Conservation (phyloP, 805 yeast species). For the Monosporozyma siamensis region DNA sequence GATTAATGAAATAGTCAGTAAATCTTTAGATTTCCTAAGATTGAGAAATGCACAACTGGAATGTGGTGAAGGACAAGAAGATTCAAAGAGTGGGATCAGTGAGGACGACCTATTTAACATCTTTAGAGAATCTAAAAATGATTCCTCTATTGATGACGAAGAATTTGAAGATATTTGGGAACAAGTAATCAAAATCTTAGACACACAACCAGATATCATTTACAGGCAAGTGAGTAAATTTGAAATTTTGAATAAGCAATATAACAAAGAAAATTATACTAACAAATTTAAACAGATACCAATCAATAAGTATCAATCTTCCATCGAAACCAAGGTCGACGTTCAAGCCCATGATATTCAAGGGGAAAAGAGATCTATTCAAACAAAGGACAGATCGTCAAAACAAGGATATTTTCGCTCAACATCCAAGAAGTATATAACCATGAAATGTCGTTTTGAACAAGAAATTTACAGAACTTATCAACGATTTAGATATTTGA, state of each 20-base stretch:
- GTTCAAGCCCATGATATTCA: slow-evolving; percentile 34
- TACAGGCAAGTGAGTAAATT: slow-evolving; percentile 60
- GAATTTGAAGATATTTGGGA: slow-evolving; percentile 66
- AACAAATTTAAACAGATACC: slow-evolving; percentile 16
- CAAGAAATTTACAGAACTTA: slow-evolving; percentile 39
- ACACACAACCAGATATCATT: slow-evolving; percentile 57
- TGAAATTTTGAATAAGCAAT: slow-evolving; percentile 7
- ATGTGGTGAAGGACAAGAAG: slow-evolving; percentile 47
- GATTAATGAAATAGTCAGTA: slow-evolving; percentile 53
- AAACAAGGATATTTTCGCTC: slow-evolving; percentile 54
- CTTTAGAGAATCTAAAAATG: slow-evolving; percentile 33
- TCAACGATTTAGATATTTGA: slow-evolving; percentile 18
- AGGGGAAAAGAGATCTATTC: slow-evolving; percentile 32
- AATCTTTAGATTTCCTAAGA: slow-evolving; percentile 57
- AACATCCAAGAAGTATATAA: slow-evolving; percentile 56
- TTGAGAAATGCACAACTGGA: slow-evolving; percentile 54
- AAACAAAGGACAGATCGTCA: slow-evolving; percentile 3
- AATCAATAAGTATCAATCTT: slow-evolving; percentile 30
- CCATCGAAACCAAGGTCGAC: slow-evolving; percentile 28
- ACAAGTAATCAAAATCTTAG: slow-evolving; percentile 50
- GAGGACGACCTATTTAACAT: slow-evolving; percentile 44
- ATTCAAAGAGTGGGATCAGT: slow-evolving; percentile 42
- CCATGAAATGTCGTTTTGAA: slow-evolving; percentile 46
- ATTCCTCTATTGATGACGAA: slow-evolving; percentile 35
- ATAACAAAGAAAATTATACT: not conserved